A percentile compares a stretch with the other conserved stretches of the same genome.
Conservation (phyloP, 495 filamentous ascomycete genomes). For the Mytilinidion resinicola region DNA sequence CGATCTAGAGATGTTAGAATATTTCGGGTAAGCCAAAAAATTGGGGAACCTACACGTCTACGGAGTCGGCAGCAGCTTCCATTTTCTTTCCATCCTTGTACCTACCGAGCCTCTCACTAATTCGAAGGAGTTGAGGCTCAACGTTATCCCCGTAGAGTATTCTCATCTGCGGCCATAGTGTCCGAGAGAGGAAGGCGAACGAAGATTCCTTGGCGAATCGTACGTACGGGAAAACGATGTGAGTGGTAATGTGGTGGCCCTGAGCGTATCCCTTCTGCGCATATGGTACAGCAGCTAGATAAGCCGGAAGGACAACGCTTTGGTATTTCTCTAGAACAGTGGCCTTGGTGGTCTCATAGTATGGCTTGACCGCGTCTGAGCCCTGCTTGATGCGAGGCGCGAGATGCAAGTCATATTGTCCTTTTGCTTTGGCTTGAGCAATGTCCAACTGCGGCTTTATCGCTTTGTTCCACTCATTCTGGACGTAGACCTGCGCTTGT, state of each 20-base stretch:
- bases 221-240: conserved; percentile 67
- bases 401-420: conserved; percentile 62
- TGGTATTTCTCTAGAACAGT: conserved; percentile 62
- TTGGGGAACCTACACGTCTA: conserved; percentile 41
- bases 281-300: conserved; percentile 65
- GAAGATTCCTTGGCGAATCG: conserved; percentile 61
- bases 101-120: conserved; percentile 79
- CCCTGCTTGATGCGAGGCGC: conserved; percentile 67
- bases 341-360: conserved; percentile 58
- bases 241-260: conserved; percentile 57
- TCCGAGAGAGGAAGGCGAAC: conserved; percentile 62
- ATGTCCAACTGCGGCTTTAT: conserved; percentile 66
- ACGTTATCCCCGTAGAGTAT: conserved; percentile 84
- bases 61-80: conserved; percentile 51
- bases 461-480: conserved; percentile 69
- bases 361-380: conserved; percentile 54
- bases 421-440: conserved; percentile 50
- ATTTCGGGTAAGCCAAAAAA: not conserved
- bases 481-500: conserved; percentile 55
- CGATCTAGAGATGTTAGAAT: conserved; percentile 4
- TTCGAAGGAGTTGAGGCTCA: conserved; percentile 88
- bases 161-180: conserved; percentile 70
- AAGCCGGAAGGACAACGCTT: conserved; percentile 67
- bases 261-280: conserved; percentile 60
- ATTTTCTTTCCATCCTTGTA: conserved; percentile 65